Evolutionary conservation across 345 rosid genomes (phyloP).

Genomic region (Eucalyptus cloeziana): DNA sequence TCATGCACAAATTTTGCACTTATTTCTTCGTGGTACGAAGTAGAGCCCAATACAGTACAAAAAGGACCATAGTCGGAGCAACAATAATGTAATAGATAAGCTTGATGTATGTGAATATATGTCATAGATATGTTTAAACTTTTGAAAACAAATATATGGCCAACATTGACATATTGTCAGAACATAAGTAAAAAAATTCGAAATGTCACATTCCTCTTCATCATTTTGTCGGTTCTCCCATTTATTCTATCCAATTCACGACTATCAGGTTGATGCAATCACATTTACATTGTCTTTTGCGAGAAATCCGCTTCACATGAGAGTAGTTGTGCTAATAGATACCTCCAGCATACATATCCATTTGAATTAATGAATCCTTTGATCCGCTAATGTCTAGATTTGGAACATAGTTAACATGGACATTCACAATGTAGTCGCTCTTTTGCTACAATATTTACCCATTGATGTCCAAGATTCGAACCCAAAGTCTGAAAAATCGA

Average conservation of each 20-base stretch:
- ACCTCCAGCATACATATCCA: neutral
- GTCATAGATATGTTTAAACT: neutral
- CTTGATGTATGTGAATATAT: neutral
- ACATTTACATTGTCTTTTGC: neutral
- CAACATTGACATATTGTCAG: neutral
- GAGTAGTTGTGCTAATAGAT: neutral
- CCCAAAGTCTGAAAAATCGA: neutral
- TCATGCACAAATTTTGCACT: neutral
- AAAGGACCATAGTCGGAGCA: neutral
- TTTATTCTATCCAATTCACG: neutral
- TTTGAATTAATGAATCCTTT: neutral
- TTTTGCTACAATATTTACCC: neutral
- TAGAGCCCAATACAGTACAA: neutral
- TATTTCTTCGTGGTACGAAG: neutral
- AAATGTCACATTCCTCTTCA: neutral
- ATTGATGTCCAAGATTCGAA: neutral
- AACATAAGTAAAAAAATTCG: neutral
- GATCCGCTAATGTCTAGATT: neutral
- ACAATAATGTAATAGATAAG: neutral
- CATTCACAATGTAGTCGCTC: neutral
- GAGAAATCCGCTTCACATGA: neutral
- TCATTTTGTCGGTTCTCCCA: neutral
- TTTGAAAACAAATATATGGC: neutral
- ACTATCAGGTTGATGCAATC: accelerated
- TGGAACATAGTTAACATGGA: neutral